A percentile compares a stretch with the other conserved stretches of the same genome.
These are phyloP conservation scores for Starmerella apicola DNA, from an alignment of 805 yeast species.

Conservation along the genomic window DNA sequence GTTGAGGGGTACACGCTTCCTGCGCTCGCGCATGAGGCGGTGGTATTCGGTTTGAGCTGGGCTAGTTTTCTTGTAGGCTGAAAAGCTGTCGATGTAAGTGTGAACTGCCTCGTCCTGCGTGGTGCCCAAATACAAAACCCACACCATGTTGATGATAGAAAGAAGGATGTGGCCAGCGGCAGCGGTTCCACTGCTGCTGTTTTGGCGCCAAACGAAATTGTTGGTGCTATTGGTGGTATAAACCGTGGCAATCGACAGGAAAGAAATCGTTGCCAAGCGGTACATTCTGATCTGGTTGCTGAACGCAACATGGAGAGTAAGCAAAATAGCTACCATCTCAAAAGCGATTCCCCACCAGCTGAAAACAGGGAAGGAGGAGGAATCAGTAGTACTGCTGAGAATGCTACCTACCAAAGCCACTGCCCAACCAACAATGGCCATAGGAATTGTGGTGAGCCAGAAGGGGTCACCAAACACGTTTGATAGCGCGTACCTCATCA, in stretches of 20 bases:
- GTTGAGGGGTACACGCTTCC: neutral
- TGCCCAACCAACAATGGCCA: conserved; percentile 70
- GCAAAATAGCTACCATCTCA: conserved; percentile 48
- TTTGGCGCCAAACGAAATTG: conserved; percentile 55
- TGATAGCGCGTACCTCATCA: conserved; percentile 14
- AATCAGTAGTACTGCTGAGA: conserved; percentile 32
- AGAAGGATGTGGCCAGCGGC: conserved; percentile 84
- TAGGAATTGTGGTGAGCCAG: conserved; percentile 66
- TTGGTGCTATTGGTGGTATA: conserved; percentile 80
- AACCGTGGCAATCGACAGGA: conserved; percentile 58
- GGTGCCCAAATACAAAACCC: conserved; percentile 85
- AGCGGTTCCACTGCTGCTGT: conserved; percentile 64
- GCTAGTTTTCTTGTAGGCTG: conserved; percentile 25
- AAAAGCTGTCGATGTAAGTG: conserved; percentile 72
- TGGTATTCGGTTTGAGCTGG: neutral
- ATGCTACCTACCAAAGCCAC: conserved; percentile 81
- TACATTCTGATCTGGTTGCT: conserved; percentile 57
- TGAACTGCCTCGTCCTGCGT: conserved; percentile 81
- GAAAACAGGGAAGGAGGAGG: conserved; percentile 54
- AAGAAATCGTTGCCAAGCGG: conserved; percentile 40
- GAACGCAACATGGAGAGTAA: conserved; percentile 42
- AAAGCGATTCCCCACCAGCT: conserved; percentile 96
- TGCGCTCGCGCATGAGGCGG: conserved; percentile 3
- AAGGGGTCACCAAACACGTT: conserved; percentile 73
- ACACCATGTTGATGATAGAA: conserved; percentile 67